Evolutionary conservation across 345 rosid species (phyloP).

Genomic region (Syzygium aromaticum): DNA sequence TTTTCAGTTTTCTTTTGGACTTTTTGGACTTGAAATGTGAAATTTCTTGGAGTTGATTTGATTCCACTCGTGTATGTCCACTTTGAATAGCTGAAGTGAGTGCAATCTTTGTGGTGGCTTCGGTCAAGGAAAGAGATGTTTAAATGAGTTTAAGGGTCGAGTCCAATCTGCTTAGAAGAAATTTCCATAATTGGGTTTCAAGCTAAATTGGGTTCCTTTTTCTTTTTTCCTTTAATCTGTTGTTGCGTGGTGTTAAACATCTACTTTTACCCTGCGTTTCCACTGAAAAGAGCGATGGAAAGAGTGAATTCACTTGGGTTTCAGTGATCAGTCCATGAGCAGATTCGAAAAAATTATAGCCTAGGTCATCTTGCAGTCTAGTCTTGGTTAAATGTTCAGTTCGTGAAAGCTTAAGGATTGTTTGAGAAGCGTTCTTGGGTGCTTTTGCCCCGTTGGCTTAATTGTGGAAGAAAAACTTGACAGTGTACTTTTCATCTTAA

Average conservation of each 20-base stretch:
- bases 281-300: background rate
- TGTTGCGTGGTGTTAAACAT: background rate
- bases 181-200: background rate
- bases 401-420: background rate
- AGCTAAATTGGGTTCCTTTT: background rate
- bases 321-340: background rate
- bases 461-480: background rate
- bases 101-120: background rate
- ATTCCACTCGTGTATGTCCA: background rate
- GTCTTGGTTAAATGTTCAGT: background rate
- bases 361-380: background rate
- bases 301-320: background rate
- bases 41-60: background rate
- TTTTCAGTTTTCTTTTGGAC: background rate
- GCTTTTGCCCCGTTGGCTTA: background rate
- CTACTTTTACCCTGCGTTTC: background rate
- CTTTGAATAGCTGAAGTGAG: background rate
- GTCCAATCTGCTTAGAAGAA: background rate
- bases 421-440: background rate
- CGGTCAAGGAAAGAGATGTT: background rate
- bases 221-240: background rate
- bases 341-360: background rate
- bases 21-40: background rate
- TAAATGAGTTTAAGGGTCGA: background rate
- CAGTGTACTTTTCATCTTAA: background rate